Evolutionary conservation across 139 green algal species (phyloP).

Genomic region (Axilococcus clingmanii): DNA sequence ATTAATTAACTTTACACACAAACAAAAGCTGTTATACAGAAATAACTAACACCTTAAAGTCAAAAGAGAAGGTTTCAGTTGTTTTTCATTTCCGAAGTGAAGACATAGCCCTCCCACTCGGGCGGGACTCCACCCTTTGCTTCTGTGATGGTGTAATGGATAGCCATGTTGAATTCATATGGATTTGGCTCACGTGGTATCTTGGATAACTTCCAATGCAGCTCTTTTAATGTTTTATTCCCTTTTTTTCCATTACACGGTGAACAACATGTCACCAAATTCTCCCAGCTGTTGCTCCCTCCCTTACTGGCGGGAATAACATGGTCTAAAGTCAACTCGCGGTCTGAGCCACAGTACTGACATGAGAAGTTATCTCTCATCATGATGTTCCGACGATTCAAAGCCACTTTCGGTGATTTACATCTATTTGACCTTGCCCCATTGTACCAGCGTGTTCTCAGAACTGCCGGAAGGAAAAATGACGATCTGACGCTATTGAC

Average conservation of each 20-base stretch:
- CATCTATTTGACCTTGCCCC: conserved; percentile 1
- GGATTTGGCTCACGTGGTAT: conserved; percentile 9
- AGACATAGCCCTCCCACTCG: conserved; percentile 7
- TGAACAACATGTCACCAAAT: conserved; percentile 46
- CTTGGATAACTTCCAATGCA: conserved; percentile 38
- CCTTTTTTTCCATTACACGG: conserved; percentile 49
- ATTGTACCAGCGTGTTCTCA: conserved; percentile 11
- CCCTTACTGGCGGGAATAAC: conserved; percentile 14
- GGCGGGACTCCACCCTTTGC: background rate
- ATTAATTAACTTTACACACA: background rate
- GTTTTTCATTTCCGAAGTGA: background rate
- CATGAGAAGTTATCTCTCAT: conserved; percentile 27
- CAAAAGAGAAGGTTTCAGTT: background rate
- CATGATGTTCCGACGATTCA: conserved; percentile 42
- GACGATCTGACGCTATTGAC: background rate
- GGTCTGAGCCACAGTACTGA: conserved; percentile 42
- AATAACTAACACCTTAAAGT: background rate
- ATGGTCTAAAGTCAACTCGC: conserved; percentile 47
- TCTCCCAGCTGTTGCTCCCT: conserved; percentile 42
- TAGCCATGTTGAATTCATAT: conserved; percentile 4
- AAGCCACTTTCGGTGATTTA: conserved; percentile 8
- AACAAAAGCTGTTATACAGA: background rate
- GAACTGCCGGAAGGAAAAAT: conserved; percentile 22
- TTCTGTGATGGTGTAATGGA: background rate
- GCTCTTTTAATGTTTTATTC: conserved; percentile 36